Percentiles rank a stretch among this genome's conserved stretches.
These are phyloP conservation scores for Cordyceps javanica DNA, from an alignment of 2,329 filamentous ascomycete species.

Conservation along the genomic window DNA sequence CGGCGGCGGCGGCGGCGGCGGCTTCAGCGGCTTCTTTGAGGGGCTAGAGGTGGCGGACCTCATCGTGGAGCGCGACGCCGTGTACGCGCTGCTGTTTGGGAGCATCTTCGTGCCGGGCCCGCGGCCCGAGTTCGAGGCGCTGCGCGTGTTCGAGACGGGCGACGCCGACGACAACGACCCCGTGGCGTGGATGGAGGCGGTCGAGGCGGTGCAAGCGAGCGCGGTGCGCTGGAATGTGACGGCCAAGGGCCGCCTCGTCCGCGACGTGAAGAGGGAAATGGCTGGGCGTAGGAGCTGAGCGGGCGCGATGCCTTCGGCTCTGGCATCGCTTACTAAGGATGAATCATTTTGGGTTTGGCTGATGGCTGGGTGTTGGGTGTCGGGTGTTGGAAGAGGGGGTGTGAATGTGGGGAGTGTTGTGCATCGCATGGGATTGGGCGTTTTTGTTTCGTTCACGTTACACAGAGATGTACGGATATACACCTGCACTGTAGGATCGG, in stretches of 20 bases:
- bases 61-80: slow-evolving; percentile 49
- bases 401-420: background rate
- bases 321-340: background rate
- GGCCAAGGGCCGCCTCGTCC: slow-evolving; percentile 39
- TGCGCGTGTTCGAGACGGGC: slow-evolving; percentile 44
- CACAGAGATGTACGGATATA: too few relatives aligned
- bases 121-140: slow-evolving; percentile 30
- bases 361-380: background rate
- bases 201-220: slow-evolving; percentile 33
- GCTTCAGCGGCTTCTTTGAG: background rate
- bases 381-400: background rate
- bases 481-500: too few relatives aligned
- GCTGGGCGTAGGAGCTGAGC: slow-evolving; percentile 4
- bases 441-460: background rate
- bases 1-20: too few relatives aligned
- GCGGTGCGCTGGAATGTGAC: slow-evolving; percentile 37
- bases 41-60: slow-evolving; percentile 37
- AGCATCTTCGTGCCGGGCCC: slow-evolving; percentile 27
- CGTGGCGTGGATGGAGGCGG: slow-evolving; percentile 41
- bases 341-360: too few relatives aligned
- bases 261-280: slow-evolving; percentile 12
- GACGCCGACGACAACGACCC: slow-evolving; percentile 34
- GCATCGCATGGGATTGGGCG: background rate
- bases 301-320: background rate
- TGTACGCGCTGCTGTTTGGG: slow-evolving; percentile 41